Evolutionary conservation across 805 yeast genomes (phyloP), one percentile per base, ranked within the genome.

Genomic region (Saccharomycopsis schoenii): DNA sequence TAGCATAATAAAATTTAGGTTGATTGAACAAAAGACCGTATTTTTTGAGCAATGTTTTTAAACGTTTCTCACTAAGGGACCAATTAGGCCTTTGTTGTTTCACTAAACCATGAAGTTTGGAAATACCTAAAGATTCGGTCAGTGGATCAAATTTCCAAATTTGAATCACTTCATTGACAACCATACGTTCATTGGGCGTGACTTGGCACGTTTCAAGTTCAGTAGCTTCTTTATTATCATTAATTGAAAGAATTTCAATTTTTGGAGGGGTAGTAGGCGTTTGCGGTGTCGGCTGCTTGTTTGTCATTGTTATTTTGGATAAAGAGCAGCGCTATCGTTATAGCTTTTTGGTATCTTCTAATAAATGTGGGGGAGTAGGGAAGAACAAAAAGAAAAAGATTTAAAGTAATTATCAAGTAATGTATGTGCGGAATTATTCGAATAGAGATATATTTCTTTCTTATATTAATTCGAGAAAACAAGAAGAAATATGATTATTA

Each of bases 101-200:
- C 52, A 89, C 74, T 12, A 77, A 66, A 0, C 74, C 75, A 60
- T 79, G 83, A 21, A 88, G 73, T 65, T 83, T 82, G 12, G 77
- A 74, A 10, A 80, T 72, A 1, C 87, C 85, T 21, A 84, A 68
- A 11, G 79, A 73, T 68, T 86, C 91, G 29, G 83, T 79, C 1
- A 77, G 71, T 1, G 89, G 84, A 66, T 86, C 89, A 58, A 78
- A 77, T 65, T 82, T 83, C 93, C 94, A 88, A 10, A 86, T 70
- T 5, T 76, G 73, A 51, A 85, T 79, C n/a, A 86, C 83, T 41
- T 78, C 80, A 59, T 81, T 83, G 39, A 84, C 81, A 11, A 85
- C 74, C 69, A 83, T 83, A 52, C 86, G 73, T 57, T 80, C 83
- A 59, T 78, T 79, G 2, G 90, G 90, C n/a, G 74, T 73, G 3